These are phyloP conservation scores for Ensete glaucum DNA, from an alignment of 176 grass and related monocot species.

Conservation along the genomic window DNA sequence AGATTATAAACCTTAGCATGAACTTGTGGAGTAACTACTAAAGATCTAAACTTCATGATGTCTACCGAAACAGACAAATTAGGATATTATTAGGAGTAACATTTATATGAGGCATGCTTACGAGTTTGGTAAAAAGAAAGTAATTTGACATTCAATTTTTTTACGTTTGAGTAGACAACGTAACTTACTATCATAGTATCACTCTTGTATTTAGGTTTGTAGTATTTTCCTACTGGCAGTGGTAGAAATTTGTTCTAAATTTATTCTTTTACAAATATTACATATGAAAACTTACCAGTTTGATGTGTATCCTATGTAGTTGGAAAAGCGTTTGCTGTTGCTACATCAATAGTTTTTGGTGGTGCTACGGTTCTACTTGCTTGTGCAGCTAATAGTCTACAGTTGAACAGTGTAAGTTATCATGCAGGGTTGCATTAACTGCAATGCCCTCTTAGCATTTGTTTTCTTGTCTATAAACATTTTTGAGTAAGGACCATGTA, in stretches of 20 bases:
- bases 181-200: too few species aligned
- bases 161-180: too few species aligned
- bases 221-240: background rate
- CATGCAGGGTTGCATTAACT: background rate
- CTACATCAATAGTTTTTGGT: slow-evolving; percentile 69
- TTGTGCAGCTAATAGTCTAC: slow-evolving; percentile 57
- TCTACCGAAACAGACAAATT: too few species aligned
- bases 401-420: slow-evolving; percentile 69
- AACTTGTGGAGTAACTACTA: too few species aligned
- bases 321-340: slow-evolving; percentile 71
- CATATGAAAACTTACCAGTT: background rate
- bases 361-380: slow-evolving; percentile 39
- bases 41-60: too few species aligned
- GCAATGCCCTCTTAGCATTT: background rate
- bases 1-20: too few species aligned
- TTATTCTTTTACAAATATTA: slow-evolving; percentile 11
- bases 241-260: background rate
- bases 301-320: slow-evolving; percentile 38
- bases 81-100: too few species aligned
- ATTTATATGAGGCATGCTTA: too few species aligned
- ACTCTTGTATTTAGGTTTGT: background rate
- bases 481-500: background rate
- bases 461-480: too few species aligned
- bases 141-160: too few species aligned
- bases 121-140: too few species aligned